These are phyloP conservation scores for Sporothrix dimorphospora DNA, from an alignment of 2,329 filamentous ascomycete genomes.

Conservation along the genomic window DNA sequence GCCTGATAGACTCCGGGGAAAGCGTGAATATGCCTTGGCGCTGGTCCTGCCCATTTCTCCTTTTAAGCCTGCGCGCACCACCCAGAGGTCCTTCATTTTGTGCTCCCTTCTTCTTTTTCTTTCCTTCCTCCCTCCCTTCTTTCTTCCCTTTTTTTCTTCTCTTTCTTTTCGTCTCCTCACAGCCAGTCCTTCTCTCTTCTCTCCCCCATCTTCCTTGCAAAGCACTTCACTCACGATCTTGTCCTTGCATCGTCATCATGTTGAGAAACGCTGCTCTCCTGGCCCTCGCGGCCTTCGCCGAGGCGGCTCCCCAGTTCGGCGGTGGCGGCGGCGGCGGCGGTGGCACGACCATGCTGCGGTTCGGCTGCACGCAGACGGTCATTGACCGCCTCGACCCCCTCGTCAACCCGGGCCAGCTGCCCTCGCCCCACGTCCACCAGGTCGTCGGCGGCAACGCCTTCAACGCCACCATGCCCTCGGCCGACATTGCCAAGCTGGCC, in stretches of 20 bases:
- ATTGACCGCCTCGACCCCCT: conserved; percentile 33
- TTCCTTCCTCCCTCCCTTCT: background rate
- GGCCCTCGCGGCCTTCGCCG: conserved; percentile 23
- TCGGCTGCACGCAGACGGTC: conserved; percentile 31
- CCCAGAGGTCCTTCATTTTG: background rate
- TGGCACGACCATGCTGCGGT: conserved; percentile 32
- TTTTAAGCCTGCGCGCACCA: conserved; percentile 5
- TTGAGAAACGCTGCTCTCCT: conserved; percentile 22
- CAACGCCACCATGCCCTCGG: conserved; percentile 29
- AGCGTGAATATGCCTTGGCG: background rate
- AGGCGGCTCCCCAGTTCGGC: conserved; percentile 29
- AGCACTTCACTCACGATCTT: background rate
- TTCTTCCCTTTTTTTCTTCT: background rate
- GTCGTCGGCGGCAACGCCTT: conserved; percentile 33
- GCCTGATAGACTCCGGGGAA: conserved; percentile 1
- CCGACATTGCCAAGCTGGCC: conserved; percentile 24
- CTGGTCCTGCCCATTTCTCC: background rate
- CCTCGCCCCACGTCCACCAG: conserved; percentile 32
- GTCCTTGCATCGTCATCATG: conserved; percentile 4
- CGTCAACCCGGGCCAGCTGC: conserved; percentile 32
- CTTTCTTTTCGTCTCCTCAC: background rate
- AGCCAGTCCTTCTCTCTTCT: background rate
- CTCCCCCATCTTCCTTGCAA: background rate
- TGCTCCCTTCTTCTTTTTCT: background rate
- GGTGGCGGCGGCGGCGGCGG: conserved; percentile 24